phyloP scores from a whole-genome alignment of 2,329 filamentous ascomycete genomes.

The Lithohypha guttulata region DNA sequence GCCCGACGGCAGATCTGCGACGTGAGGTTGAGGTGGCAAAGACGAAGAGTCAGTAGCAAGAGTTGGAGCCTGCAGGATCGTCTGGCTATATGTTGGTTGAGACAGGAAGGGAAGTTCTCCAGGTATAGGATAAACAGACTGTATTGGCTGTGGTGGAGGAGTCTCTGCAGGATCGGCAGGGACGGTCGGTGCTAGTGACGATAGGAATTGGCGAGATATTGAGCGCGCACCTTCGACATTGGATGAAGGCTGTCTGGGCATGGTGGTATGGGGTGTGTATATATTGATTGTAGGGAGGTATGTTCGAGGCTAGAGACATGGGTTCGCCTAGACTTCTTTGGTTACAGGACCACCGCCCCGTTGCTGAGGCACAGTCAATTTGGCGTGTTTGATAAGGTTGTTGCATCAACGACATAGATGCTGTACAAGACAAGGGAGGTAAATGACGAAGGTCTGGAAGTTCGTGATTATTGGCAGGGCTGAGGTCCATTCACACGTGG shows the following conservation, averaged over 20 bases:
- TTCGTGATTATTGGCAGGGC: slow-evolving; percentile 12
- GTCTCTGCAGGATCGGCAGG: slow-evolving; percentile 9
- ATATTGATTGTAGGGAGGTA: slow-evolving; percentile 17
- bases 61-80: slow-evolving; percentile 8
- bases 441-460: slow-evolving; percentile 21
- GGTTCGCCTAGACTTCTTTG: slow-evolving; percentile 19
- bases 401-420: slow-evolving; percentile 16
- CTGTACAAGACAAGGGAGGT: slow-evolving; percentile 16
- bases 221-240: slow-evolving; percentile 21
- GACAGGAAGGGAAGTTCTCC: slow-evolving; percentile 12
- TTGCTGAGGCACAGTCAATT: slow-evolving; percentile 23
- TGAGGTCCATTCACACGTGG: slow-evolving; percentile 9
- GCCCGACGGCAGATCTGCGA: slow-evolving; percentile 11
- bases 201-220: slow-evolving; percentile 15
- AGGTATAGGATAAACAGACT: slow-evolving; percentile 12
- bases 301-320: slow-evolving; percentile 12
- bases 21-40: slow-evolving; percentile 17
- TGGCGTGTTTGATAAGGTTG: slow-evolving; percentile 21
- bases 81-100: slow-evolving; percentile 9
- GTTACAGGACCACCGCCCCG: slow-evolving; percentile 22
- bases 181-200: slow-evolving; percentile 11
- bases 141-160: slow-evolving; percentile 9
- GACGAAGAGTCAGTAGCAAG: slow-evolving; percentile 13
- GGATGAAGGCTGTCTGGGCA: slow-evolving; percentile 16
- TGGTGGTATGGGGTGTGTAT: slow-evolving; percentile 20